Percentiles rank a stretch among this genome's conserved stretches.
phyloP scores from a whole-genome alignment of 129 eudicot genomes.

The Arctium minus region DNA sequence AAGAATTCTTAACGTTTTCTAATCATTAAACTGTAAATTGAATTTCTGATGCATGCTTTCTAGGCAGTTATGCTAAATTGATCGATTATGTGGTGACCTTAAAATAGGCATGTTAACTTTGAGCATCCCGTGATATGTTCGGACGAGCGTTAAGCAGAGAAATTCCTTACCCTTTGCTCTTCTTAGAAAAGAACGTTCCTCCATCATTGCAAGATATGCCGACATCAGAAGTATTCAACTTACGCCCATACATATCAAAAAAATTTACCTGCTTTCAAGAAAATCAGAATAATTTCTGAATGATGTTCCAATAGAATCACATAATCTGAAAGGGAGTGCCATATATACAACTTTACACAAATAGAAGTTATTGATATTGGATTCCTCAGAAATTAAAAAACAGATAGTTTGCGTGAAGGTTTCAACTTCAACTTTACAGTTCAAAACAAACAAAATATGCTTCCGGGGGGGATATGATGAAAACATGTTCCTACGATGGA shows the following conservation, averaged over 20 bases:
- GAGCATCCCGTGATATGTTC: too few relatives aligned
- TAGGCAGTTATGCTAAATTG: neutral
- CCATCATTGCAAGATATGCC: conserved; percentile 82
- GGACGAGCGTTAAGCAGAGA: neutral
- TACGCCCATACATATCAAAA: conserved; percentile 84
- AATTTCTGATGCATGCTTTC: neutral
- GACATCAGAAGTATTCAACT: conserved; percentile 77
- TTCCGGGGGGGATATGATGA: neutral
- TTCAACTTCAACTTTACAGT: too few relatives aligned
- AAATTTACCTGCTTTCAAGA: conserved; percentile 61
- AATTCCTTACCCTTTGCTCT: conserved; percentile 60
- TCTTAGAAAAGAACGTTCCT: conserved; percentile 69
- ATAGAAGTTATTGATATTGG: neutral
- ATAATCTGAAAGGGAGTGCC: neutral
- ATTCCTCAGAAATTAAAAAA: neutral
- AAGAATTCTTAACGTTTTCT: neutral
- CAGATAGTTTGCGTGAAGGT: too few relatives aligned
- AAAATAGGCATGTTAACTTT: neutral
- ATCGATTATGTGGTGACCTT: neutral
- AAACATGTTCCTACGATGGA: neutral
- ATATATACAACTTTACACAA: neutral
- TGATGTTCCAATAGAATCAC: neutral
- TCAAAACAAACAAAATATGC: neutral
- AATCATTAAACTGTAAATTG: neutral
- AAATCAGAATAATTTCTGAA: neutral